Evolutionary conservation across 2,329 filamentous ascomycete genomes (phyloP), one percentile per base, ranked within the genome.

Genomic region (Ceratocystis lukuohia): DNA sequence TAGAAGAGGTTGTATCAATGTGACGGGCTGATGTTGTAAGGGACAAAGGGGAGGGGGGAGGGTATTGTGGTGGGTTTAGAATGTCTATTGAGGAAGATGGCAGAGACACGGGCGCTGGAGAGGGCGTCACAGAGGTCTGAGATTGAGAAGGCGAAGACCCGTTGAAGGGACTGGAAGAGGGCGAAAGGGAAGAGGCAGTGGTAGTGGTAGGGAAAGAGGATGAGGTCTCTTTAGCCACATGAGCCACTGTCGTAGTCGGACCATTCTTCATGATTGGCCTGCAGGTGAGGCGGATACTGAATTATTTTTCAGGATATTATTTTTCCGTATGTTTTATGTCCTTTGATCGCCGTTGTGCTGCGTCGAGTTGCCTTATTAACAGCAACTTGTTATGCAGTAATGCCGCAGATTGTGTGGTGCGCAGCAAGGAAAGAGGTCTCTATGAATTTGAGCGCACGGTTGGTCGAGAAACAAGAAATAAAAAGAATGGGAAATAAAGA

Each of bases 61-160:
- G 66, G 69, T 64, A 71, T 70, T 37, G 33, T 37, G 10, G 33
- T 12, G 8, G 33, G 33, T 37, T 37, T 37, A 12, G 10, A 12
- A 37, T 37, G 63, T 72, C 70, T 68, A 72, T 70, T 45, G 71
- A 70, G 15, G 74, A 71, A 53, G 73, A 65, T 22, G 74, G 72
- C 41, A 72, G 70, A 62, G 66, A 65, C 62, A 53, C 62, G 30
- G 66, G 46, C 37, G 50, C 10, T 62, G 56, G 20, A 44, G 65
- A 75, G 68, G 28, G 75, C 70, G 20, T 74, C 71, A 64, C 71
- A 74, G n/a, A 75, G 74, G 67, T 74, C 73, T 56, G 76, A 75
- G 69, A 73, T 73, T 68, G 73, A 66, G 69, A 75, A 73, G 64
- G 68, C 25, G 72, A 69, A 61, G 72, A 68, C 15, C 28, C 15